Evolutionary conservation across 1,284 basidiomycete species (phyloP).

Genomic region (Taiwanofungus camphoratus): DNA sequence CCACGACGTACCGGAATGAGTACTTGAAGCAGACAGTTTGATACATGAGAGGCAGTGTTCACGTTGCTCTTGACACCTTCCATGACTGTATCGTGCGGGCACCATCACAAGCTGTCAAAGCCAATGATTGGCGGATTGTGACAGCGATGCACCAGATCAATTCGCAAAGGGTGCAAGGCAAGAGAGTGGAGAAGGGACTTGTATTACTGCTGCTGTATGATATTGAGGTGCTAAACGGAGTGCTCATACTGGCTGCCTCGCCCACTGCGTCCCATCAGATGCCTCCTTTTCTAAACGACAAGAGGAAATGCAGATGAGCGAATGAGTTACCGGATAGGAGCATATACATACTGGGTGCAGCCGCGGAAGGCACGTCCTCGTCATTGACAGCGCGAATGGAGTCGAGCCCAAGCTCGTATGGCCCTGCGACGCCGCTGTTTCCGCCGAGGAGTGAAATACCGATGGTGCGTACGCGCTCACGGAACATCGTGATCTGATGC

Average conservation of each 20-base stretch:
- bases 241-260: slow-evolving; percentile 19
- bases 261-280: slow-evolving; percentile 26
- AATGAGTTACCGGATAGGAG: neutral
- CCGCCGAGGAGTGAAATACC: slow-evolving; percentile 83
- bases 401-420: slow-evolving; percentile 74
- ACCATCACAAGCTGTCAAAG: no score
- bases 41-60: no score
- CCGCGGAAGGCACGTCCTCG: slow-evolving; percentile 37
- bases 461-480: slow-evolving; percentile 70
- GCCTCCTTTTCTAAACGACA: slow-evolving; percentile 24
- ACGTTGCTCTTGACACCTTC: no score
- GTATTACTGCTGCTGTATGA: no score
- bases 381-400: slow-evolving; percentile 59
- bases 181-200: no score
- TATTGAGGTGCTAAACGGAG: no score
- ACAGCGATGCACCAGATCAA: no score
- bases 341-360: slow-evolving; percentile 30
- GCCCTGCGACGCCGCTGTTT: slow-evolving; percentile 61
- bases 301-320: neutral
- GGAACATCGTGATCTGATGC: slow-evolving; percentile 68
- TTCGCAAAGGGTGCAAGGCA: no score
- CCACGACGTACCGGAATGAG: no score
- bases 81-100: no score
- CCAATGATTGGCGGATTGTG: no score
- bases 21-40: no score